phyloP scores from a whole-genome alignment of 331 rosid species.

The Saraca asoca region DNA sequence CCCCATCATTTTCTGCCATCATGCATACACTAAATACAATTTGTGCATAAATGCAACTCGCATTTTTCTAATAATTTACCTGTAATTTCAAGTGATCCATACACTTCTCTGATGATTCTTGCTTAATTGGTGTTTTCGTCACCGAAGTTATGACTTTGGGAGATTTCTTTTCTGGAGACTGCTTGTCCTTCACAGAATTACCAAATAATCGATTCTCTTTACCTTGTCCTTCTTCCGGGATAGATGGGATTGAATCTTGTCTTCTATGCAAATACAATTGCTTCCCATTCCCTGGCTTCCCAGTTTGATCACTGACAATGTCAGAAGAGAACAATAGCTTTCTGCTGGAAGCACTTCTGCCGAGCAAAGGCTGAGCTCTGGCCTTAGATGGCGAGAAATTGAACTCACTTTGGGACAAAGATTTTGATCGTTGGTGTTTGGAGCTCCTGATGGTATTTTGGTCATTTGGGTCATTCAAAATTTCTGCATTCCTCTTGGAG shows the following conservation, averaged over 20 bases:
- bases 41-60: too few relatives aligned
- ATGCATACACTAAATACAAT: too few relatives aligned
- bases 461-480: constrained; percentile 42
- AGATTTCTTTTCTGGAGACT: constrained; percentile 62
- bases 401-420: constrained; percentile 69
- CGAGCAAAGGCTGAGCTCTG: constrained; percentile 68
- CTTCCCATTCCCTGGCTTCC: constrained; percentile 45
- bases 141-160: constrained; percentile 46
- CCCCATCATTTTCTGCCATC: too few relatives aligned
- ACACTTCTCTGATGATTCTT: constrained; percentile 51
- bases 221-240: constrained; percentile 61
- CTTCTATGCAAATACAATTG: constrained; percentile 39
- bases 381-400: constrained; percentile 37
- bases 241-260: constrained; percentile 45
- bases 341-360: constrained; percentile 65
- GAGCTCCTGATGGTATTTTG: constrained; percentile 48
- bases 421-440: constrained; percentile 77
- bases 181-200: constrained; percentile 54
- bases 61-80: constrained; percentile 40
- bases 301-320: constrained; percentile 41
- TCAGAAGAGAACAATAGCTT: constrained; percentile 54
- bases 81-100: constrained; percentile 52
- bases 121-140: constrained; percentile 58
- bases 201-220: constrained; percentile 66
- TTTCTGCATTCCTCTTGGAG: constrained; percentile 64